phyloP scores from a whole-genome alignment of 306 rosid species.

The Vachellia collinsii region DNA sequence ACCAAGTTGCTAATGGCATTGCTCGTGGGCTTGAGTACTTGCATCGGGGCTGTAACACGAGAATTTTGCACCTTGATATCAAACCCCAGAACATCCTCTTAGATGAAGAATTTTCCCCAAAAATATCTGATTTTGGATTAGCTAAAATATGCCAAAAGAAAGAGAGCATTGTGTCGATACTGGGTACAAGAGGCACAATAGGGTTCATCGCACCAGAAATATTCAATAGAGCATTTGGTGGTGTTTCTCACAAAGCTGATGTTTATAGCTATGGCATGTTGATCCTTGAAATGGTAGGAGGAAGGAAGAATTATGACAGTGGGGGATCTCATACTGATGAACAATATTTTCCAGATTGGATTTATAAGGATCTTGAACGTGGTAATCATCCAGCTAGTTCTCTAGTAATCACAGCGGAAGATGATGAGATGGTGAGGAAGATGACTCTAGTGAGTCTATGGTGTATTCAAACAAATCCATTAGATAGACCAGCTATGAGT shows the following conservation, averaged over 20 bases:
- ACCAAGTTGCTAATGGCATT: not conserved
- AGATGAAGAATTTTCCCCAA: not conserved
- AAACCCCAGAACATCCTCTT: not conserved
- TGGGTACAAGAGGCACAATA: slow-evolving; percentile 10
- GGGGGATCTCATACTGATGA: slow-evolving; percentile 18
- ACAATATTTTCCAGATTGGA: slow-evolving; percentile 26
- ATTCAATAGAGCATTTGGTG: slow-evolving; percentile 9
- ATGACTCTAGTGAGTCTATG: slow-evolving; percentile 34
- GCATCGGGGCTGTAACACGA: not conserved
- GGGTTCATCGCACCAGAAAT: slow-evolving; percentile 15
- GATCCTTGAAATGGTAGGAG: slow-evolving; percentile 37
- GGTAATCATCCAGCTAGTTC: not conserved
- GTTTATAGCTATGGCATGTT: slow-evolving; percentile 42
- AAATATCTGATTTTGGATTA: not conserved
- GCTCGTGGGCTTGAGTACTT: not conserved
- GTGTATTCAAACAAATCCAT: slow-evolving; percentile 24
- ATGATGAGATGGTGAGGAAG: slow-evolving; percentile 31
- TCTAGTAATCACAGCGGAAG: not conserved
- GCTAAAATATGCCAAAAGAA: not conserved
- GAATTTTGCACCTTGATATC: not conserved
- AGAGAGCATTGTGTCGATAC: not conserved
- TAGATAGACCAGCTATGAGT: slow-evolving; percentile 40
- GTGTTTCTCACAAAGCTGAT: slow-evolving; percentile 24
- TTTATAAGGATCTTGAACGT: slow-evolving; percentile 29
- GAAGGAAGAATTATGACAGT: slow-evolving; percentile 26